Percentiles rank a stretch among this genome's conserved stretches.
Conservation (phyloP, 2,329 filamentous ascomycete genomes). For the Penicillium sp. region DNA sequence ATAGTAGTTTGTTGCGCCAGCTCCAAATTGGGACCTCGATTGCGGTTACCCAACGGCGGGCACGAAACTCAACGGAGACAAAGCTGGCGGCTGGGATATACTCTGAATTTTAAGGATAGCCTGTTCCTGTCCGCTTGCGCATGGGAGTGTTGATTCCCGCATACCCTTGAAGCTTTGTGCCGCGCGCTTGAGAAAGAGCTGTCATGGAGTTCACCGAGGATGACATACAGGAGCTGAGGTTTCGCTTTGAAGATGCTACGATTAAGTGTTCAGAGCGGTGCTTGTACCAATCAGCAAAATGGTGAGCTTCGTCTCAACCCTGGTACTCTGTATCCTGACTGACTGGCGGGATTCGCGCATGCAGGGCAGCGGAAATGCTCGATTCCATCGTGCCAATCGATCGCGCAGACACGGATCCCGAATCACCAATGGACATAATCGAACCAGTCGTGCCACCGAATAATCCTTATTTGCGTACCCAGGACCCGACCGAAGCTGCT, state of each 20-base stretch:
- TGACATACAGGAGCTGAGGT: constrained; percentile 61
- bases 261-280: constrained; percentile 92
- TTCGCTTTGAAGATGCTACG: constrained; percentile 78
- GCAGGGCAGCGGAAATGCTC: constrained; percentile 90
- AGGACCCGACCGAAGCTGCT: constrained; percentile 70
- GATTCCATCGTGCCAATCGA: constrained; percentile 67
- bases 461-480: constrained; percentile 55
- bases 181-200: not conserved
- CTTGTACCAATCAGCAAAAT: constrained; percentile 95
- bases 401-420: constrained; percentile 62
- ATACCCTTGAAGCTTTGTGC: not conserved
- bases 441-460: constrained; percentile 53
- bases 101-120: not conserved
- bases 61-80: not conserved
- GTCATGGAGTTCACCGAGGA: constrained; percentile 43
- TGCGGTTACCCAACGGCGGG: not conserved
- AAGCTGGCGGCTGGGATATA: no score
- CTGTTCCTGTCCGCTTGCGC: not conserved
- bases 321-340: not conserved
- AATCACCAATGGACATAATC: constrained; percentile 60
- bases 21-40: not conserved
- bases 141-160: not conserved
- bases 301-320: constrained; percentile 54
- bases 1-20: constrained; percentile 6
- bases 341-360: constrained; percentile 17